phyloP scores from a whole-genome alignment of 2,329 filamentous ascomycete species.

The Phoma herbarum region DNA sequence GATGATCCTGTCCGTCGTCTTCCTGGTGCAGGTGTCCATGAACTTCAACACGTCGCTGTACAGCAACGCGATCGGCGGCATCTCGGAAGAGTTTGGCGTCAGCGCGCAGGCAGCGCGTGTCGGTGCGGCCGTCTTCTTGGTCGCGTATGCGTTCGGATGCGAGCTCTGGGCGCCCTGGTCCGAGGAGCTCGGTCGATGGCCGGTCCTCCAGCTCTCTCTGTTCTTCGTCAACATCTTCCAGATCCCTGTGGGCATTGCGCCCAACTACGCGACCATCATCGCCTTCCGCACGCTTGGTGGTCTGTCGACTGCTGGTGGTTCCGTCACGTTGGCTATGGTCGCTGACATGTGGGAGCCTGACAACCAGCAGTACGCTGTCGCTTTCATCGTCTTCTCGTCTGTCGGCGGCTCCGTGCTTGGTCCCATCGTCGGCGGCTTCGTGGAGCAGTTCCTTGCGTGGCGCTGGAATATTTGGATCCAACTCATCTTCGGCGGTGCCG shows the following conservation, averaged over 20 bases:
- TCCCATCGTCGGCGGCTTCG: slow-evolving; percentile 80
- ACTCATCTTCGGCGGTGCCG: slow-evolving; percentile 77
- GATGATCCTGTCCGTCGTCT: slow-evolving; percentile 61
- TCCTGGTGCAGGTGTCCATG: slow-evolving; percentile 64
- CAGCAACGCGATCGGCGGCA: slow-evolving; percentile 61
- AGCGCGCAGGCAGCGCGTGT: slow-evolving; percentile 73
- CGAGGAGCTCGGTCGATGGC: slow-evolving; percentile 81
- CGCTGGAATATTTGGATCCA: slow-evolving; percentile 86
- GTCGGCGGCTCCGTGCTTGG: slow-evolving; percentile 80
- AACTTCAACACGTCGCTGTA: slow-evolving; percentile 68
- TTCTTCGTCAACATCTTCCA: slow-evolving; percentile 82
- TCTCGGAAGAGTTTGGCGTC: slow-evolving; percentile 71
- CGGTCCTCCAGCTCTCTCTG: slow-evolving; percentile 75
- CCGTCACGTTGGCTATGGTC: slow-evolving; percentile 71
- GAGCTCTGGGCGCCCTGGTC: slow-evolving; percentile 90
- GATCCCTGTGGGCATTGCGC: slow-evolving; percentile 69
- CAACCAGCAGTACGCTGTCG: slow-evolving; percentile 28
- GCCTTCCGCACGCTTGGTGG: slow-evolving; percentile 62
- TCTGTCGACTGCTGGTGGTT: slow-evolving; percentile 66
- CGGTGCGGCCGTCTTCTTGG: slow-evolving; percentile 80
- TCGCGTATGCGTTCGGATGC: slow-evolving; percentile 84
- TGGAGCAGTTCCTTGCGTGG: slow-evolving; percentile 74
- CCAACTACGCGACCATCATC: slow-evolving; percentile 75
- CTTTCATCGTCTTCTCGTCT: slow-evolving; percentile 75
- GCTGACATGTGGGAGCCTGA: slow-evolving; percentile 65